These are phyloP conservation scores for Fraxinus velutina DNA, from an alignment of 305 asterid genomes.

Conservation along the genomic window DNA sequence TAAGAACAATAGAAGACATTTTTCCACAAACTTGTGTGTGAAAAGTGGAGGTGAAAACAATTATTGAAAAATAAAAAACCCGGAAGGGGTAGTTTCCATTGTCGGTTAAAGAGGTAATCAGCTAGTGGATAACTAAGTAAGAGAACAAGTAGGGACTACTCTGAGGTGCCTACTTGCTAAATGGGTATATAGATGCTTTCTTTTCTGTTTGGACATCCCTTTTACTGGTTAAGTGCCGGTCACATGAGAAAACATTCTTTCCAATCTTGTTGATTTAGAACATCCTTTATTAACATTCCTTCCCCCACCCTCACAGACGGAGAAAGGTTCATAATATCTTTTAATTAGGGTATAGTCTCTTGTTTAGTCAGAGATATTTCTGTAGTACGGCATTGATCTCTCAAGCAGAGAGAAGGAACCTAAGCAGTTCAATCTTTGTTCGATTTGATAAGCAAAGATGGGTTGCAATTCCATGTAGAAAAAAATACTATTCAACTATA, in stretches of 20 bases:
- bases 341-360: background rate
- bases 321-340: background rate
- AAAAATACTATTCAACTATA: background rate
- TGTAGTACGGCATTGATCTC: background rate
- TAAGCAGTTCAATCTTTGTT: background rate
- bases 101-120: background rate
- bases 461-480: background rate
- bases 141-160: background rate
- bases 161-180: background rate
- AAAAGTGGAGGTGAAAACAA: background rate
- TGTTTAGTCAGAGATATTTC: background rate
- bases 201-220: background rate
- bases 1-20: background rate
- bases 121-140: background rate
- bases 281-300: background rate
- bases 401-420: background rate
- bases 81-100: background rate
- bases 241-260: background rate
- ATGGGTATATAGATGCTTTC: background rate
- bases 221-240: background rate
- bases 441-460: background rate
- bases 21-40: background rate
- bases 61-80: background rate
- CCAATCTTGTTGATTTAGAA: background rate
- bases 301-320: background rate